These are phyloP conservation scores for Xylaria sp. DNA, from an alignment of 2,329 filamentous ascomycete genomes.

Conservation along the genomic window DNA sequence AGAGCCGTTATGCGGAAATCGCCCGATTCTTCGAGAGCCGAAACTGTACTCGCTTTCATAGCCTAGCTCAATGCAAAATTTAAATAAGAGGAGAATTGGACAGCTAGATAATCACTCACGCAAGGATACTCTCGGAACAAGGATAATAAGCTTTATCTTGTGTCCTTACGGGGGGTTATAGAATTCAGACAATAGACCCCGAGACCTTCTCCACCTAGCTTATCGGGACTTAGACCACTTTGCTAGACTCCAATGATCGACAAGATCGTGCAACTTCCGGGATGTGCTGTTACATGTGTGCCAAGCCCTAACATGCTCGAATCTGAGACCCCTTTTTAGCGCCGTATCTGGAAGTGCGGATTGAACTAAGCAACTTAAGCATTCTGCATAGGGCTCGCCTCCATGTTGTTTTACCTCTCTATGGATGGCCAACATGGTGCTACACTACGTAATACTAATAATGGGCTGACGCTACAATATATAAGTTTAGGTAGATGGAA, in stretches of 20 bases:
- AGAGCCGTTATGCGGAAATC: neutral
- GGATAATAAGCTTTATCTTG: neutral
- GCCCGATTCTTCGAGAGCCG: slow-evolving; percentile 17
- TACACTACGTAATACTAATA: no score
- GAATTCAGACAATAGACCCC: neutral
- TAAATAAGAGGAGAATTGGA: neutral
- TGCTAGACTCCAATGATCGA: neutral
- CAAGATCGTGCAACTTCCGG: neutral
- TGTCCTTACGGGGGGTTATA: no score
- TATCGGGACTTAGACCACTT: neutral
- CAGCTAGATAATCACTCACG: no score
- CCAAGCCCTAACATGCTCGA: neutral
- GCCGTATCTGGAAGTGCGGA: neutral
- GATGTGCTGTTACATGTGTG: neutral
- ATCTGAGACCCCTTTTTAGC: neutral
- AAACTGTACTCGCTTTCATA: neutral
- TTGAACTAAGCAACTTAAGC: slow-evolving; percentile 4
- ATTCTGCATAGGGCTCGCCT: slow-evolving; percentile 5
- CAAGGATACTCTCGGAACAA: neutral
- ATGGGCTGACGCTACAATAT: neutral
- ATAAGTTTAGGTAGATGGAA: neutral
- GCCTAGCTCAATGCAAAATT: neutral
- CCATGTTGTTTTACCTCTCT: neutral
- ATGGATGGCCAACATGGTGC: neutral
- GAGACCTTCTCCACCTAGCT: neutral